These are phyloP conservation scores for Quercus tomentella DNA, from an alignment of 331 rosid species.

Conservation along the genomic window DNA sequence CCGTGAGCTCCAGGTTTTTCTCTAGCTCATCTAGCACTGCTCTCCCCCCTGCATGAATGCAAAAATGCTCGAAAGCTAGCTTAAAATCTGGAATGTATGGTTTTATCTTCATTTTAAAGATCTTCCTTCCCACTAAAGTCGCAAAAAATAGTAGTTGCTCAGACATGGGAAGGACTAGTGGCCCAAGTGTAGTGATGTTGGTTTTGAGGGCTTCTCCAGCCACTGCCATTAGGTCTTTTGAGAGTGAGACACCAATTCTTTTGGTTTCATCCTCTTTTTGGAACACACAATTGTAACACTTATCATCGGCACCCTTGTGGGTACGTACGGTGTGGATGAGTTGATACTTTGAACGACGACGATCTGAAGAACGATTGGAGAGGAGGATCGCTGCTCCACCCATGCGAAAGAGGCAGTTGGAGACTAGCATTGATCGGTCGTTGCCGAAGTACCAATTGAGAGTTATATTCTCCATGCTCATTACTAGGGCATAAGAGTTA, in stretches of 20 bases:
- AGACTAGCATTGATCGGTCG: conserved; percentile 77
- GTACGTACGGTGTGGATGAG: conserved; percentile 82
- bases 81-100: conserved; percentile 94
- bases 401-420: conserved; percentile 86
- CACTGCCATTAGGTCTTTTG: conserved; percentile 86
- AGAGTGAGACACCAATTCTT: conserved; percentile 65
- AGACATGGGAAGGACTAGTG: conserved; percentile 91
- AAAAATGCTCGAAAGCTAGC: conserved; percentile 82
- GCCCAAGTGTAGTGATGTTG: conserved; percentile 88
- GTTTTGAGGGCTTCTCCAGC: conserved; percentile 91
- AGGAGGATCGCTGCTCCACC: conserved; percentile 90
- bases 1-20: conserved; percentile 71
- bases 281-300: conserved; percentile 64
- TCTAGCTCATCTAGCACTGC: conserved; percentile 83
- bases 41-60: conserved; percentile 87
- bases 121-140: conserved; percentile 61
- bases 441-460: conserved; percentile 94
- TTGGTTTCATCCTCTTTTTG: conserved; percentile 74
- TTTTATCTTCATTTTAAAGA: conserved; percentile 69
- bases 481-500: conserved; percentile 84
- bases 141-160: conserved; percentile 76
- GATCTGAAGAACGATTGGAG: conserved; percentile 48
- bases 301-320: conserved; percentile 83
- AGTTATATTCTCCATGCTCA: conserved; percentile 96
- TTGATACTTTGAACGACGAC: conserved; percentile 69